Base-by-base conservation (phyloP, 441 rosid genomes). In the Aquilaria agallochum region DNA sequence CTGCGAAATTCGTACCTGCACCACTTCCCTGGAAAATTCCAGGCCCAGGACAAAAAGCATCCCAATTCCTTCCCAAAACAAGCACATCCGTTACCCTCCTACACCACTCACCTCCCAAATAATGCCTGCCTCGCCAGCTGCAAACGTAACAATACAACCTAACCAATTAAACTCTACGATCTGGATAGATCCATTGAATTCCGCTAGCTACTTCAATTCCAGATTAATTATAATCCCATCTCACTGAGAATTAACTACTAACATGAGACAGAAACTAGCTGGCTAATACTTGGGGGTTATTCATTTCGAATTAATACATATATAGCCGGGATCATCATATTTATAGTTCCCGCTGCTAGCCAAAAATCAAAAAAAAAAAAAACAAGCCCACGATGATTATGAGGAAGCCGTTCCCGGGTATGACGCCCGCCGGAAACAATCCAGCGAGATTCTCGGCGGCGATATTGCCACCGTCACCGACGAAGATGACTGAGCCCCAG, bases 391-490 rank as follows among this genome's bases (percentile, higher is more conserved):
- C 5, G 94, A 76, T 7, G 96, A 83, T 49, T 92, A 83, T 32
- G 96, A 81, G 0, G 90, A 78, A 13, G 76, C 72, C 5, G 80
- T 70, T 9, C 76, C 70, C 66, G 71, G 84, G 72, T 74, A 86
- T n/a, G 84, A 67, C 59, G 80, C 79, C 68, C 77, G 88, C 80
- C 79, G 75, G 83, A 83, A 88, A 68, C 85, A 82, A 58, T 93
- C 97, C 82, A 90, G 59, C 11, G 87, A 76, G 70, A 87, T 88
- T 49, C 86, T 70, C 8, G 98, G 88, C 5, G 96, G 95, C 5
- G 97, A 85, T 44, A 85, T 51, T 0, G 90, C 79, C 46, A 75
- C 75, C 3, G 90, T 84, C 74, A 80, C 86, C 2, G 90, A 78
- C 3, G 96, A 84, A 3, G 84, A 66, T 0, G 87, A 75, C 44